Evolutionary conservation across 495 filamentous ascomycete species (phyloP).

Genomic region (Xylaria telfairii): DNA sequence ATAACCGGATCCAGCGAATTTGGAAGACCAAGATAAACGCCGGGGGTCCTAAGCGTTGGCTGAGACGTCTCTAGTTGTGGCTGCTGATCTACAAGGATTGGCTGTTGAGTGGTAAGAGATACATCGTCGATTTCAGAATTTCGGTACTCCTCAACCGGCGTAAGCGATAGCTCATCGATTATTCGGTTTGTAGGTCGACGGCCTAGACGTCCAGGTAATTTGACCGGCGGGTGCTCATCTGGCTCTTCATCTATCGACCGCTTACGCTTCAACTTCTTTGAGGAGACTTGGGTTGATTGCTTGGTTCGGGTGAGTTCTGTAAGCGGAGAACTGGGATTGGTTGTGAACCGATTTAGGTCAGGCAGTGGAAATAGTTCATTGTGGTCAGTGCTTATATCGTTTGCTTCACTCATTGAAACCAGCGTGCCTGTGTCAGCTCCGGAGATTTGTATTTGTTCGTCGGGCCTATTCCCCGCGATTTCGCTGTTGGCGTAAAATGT

Average conservation of each 20-base stretch:
- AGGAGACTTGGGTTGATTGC: not conserved
- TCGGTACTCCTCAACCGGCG: not conserved
- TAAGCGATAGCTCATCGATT: not conserved
- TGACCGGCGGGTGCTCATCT: constrained; percentile 20
- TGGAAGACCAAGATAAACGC: constrained; percentile 36
- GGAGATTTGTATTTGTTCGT: not conserved
- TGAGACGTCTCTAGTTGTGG: not conserved
- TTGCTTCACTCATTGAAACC: not conserved
- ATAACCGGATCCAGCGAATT: constrained; percentile 33
- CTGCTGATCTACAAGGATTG: not conserved
- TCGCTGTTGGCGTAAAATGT: constrained; percentile 46
- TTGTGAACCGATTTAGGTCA: constrained; percentile 24
- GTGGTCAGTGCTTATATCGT: not conserved
- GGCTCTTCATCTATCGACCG: constrained; percentile 3
- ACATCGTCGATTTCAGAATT: not conserved
- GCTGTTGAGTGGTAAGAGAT: not conserved
- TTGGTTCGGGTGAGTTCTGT: constrained; percentile 9
- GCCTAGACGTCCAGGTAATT: constrained; percentile 13
- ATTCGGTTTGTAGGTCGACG: constrained; percentile 6
- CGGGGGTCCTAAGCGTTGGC: constrained; percentile 26
- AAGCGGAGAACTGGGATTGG: constrained; percentile 13
- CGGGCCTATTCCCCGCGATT: not conserved
- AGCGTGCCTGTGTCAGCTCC: not conserved
- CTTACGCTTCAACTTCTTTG: constrained; percentile 17
- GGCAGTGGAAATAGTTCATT: constrained; percentile 28